Evolutionary conservation across 495 filamentous ascomycete species (phyloP).

Genomic region (Lepidopterella palustris): DNA sequence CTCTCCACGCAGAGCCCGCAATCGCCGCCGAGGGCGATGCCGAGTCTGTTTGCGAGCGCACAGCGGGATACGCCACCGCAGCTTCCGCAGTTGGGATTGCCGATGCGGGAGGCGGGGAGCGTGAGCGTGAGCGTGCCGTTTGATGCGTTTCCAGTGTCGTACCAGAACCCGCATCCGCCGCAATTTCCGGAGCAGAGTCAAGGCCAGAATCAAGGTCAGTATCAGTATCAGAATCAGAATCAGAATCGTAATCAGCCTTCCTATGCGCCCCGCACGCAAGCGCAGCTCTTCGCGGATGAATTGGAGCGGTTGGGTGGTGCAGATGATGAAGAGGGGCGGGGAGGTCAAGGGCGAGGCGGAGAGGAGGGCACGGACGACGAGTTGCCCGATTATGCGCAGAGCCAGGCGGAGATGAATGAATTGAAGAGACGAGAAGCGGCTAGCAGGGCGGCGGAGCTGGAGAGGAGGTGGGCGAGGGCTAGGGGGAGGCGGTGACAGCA

Average conservation of each 20-base stretch:
- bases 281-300: constrained; percentile 5
- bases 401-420: constrained; percentile 33
- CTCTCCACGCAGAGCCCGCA: constrained; percentile 1
- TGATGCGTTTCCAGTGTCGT: neutral
- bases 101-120: too few species aligned
- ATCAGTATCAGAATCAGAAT: too few species aligned
- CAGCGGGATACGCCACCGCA: too few species aligned
- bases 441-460: constrained; percentile 31
- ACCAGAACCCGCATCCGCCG: neutral
- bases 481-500: constrained; percentile 15
- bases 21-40: neutral
- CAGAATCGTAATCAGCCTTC: neutral
- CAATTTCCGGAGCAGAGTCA: neutral
- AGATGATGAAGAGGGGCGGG: constrained; percentile 15
- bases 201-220: too few species aligned
- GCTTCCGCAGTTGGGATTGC: too few species aligned
- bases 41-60: neutral
- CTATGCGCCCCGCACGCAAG: neutral
- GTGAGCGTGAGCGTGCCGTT: neutral
- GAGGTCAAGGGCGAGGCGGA: too few species aligned
- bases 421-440: constrained; percentile 28
- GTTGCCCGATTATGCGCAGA: constrained; percentile 35
- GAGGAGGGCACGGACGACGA: constrained; percentile 30
- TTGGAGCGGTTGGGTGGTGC: constrained; percentile 18
- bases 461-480: constrained; percentile 30